Percentiles rank a stretch among this genome's conserved stretches.
These are phyloP conservation scores for Phytophthora syringae DNA, from an alignment of 352 stramenopile genomes.

Conservation along the genomic window DNA sequence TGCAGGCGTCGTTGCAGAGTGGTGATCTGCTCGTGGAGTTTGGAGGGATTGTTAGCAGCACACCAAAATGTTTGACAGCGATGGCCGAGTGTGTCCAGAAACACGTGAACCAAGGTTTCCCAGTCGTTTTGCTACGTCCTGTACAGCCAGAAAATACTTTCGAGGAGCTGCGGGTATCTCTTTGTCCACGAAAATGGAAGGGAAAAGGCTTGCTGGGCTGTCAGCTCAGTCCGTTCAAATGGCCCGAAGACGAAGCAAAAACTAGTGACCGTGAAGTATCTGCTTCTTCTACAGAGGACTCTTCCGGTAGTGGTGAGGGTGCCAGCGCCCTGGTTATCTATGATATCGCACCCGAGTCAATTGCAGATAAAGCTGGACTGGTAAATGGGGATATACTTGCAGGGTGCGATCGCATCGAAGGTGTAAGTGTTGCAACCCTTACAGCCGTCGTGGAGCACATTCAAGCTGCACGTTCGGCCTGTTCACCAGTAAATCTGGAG, in stretches of 20 bases:
- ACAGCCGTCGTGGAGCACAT: constrained; percentile 28
- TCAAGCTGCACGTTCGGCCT: not conserved
- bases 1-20: constrained; percentile 46
- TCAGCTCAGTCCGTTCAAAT: constrained; percentile 70
- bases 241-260: constrained; percentile 20
- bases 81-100: constrained; percentile 62
- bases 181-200: constrained; percentile 61
- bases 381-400: constrained; percentile 57
- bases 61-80: constrained; percentile 54
- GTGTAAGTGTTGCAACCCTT: constrained; percentile 13
- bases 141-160: constrained; percentile 6
- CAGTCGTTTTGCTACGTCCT: constrained; percentile 46
- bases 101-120: constrained; percentile 43
- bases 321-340: constrained; percentile 48
- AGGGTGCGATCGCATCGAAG: constrained; percentile 40
- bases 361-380: constrained; percentile 43
- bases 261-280: not conserved
- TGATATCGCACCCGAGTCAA: constrained; percentile 36
- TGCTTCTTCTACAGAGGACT: not conserved
- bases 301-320: constrained; percentile 12
- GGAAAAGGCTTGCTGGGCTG: constrained; percentile 72
- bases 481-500: constrained; percentile 30
- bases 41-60: constrained; percentile 50
- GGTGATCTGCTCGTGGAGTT: constrained; percentile 61
- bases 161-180: constrained; percentile 20